A percentile compares a stretch with the other conserved stretches of the same genome.
Conservation (phyloP, 306 rosid species). For the Rosa persica region DNA sequence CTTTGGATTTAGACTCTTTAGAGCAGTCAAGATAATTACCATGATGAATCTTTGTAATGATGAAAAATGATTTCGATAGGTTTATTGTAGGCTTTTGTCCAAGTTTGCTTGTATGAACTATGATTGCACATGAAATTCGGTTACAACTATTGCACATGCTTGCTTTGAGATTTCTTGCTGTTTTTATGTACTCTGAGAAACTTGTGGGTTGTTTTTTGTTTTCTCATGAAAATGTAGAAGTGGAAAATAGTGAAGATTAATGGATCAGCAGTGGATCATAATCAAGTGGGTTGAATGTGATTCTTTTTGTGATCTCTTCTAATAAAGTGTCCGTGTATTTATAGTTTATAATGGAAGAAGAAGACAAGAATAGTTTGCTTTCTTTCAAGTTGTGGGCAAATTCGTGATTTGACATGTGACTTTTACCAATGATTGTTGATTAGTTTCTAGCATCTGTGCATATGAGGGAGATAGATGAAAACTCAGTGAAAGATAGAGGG, state of each 20-base stretch:
- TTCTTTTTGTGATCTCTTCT: neutral
- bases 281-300: neutral
- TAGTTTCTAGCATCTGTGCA: neutral
- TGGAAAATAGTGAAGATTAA: neutral
- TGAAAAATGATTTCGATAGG: neutral
- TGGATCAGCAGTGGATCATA: conserved; percentile 11
- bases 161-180: neutral
- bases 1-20: neutral
- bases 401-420: neutral
- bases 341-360: neutral
- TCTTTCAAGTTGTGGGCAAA: neutral
- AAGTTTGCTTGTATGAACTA: neutral
- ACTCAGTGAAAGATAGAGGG: neutral
- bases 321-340: neutral
- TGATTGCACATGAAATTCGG: neutral
- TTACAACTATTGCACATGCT: neutral
- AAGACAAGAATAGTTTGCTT: neutral
- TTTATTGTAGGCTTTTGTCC: neutral
- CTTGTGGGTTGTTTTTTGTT: neutral
- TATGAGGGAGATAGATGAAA: neutral
- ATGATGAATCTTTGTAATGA: neutral
- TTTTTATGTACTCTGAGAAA: neutral
- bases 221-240: neutral
- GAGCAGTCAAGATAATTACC: neutral
- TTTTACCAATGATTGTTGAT: neutral